A percentile compares a stretch with the other conserved stretches of the same genome.
Evolutionary conservation across 192 early-diverging fungal species (phyloP).

Genomic region (Umbelopsis sp.): DNA sequence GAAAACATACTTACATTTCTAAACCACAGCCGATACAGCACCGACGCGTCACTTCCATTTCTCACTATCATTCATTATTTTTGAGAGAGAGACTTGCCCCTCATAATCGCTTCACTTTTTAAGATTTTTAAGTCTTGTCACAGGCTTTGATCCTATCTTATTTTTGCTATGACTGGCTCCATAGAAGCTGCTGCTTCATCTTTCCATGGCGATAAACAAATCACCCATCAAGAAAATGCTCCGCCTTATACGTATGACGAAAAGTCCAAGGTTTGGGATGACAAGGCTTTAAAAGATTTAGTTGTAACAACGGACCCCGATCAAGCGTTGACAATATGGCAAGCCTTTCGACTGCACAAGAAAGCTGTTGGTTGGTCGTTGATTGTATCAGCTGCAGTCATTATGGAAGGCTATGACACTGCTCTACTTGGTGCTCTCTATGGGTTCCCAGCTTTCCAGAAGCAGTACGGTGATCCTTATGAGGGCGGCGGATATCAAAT

Average conservation of each 20-base stretch:
- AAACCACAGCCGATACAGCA: neutral
- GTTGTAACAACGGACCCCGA: neutral
- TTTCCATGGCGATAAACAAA: neutral
- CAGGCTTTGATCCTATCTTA: no score
- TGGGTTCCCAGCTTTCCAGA: neutral
- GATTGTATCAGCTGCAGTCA: neutral
- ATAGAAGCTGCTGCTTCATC: neutral
- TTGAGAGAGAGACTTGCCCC: neutral
- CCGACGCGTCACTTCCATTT: neutral
- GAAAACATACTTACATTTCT: neutral
- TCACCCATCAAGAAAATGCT: neutral
- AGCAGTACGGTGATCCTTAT: neutral
- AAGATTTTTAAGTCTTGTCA: neutral
- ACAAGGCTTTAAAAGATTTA: neutral
- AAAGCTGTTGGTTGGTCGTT: neutral
- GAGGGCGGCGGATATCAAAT: neutral
- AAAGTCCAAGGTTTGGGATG: neutral
- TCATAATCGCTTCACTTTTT: no score
- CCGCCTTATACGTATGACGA: neutral
- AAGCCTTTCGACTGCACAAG: neutral
- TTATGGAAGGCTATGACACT: constrained; percentile 2
- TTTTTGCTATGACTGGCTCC: neutral
- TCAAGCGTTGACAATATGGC: neutral
- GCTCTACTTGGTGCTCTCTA: neutral
- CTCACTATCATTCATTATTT: neutral